These are phyloP conservation scores for Cylindricascospora bacillispora DNA, from an alignment of 1,139 yeast species.

Conservation along the genomic window DNA sequence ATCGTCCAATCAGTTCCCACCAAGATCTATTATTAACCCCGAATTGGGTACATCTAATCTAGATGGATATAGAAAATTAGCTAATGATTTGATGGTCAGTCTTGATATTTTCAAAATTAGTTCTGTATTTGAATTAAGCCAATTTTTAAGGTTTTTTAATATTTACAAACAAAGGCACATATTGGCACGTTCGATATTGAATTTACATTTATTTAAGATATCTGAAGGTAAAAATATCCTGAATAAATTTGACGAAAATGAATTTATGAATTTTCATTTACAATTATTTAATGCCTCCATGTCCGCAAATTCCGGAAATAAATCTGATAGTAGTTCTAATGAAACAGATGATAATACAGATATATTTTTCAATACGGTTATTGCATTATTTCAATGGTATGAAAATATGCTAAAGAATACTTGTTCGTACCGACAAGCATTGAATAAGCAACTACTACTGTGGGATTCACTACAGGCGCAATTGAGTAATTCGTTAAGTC, in stretches of 20 bases:
- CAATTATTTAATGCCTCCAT: no score
- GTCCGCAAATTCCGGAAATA: no score
- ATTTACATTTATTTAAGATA: no score
- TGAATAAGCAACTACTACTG: conserved; percentile 40
- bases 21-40: conserved; percentile 31
- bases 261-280: no score
- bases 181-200: conserved; percentile 47
- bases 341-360: no score
- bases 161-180: conserved; percentile 32
- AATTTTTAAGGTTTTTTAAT: conserved; percentile 25
- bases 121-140: conserved; percentile 20
- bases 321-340: no score
- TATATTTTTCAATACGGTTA: no score
- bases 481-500: conserved; percentile 22
- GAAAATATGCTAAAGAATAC: conserved; percentile 57
- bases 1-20: conserved; percentile 47
- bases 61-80: conserved; percentile 16
- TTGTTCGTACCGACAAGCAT: conserved; percentile 68
- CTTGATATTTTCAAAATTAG: conserved; percentile 29
- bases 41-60: conserved; percentile 16
- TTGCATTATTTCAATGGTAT: conserved; percentile 43
- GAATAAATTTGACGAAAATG: no score
- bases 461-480: conserved; percentile 79
- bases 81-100: conserved; percentile 27
- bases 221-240: no score